phyloP scores from a whole-genome alignment of 1,284 basidiomycete species.

The Ceratobasidium sp. region DNA sequence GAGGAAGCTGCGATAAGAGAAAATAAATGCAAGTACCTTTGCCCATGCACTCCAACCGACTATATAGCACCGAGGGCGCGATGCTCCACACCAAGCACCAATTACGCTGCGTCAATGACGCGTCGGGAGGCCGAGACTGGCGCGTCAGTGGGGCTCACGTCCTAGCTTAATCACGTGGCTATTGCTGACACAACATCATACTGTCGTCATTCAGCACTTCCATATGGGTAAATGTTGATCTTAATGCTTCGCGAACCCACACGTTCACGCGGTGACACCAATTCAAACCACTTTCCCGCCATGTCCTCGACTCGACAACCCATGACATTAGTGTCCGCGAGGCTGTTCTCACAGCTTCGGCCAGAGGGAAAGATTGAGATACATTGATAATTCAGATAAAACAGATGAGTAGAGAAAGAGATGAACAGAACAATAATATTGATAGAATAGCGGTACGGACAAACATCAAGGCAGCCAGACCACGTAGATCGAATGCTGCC shows the following conservation, averaged over 20 bases:
- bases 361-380: background rate
- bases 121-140: background rate
- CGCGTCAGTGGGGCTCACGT: constrained; percentile 19
- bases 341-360: no score
- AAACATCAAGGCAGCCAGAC: background rate
- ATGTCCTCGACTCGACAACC: no score
- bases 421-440: constrained; percentile 26
- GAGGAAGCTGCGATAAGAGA: background rate
- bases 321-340: no score
- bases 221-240: background rate
- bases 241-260: constrained; percentile 21
- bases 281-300: background rate
- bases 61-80: constrained; percentile 2
- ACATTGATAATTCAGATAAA: constrained; percentile 11
- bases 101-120: background rate
- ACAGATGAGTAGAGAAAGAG: background rate
- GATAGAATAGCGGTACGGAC: constrained; percentile 37
- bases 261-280: background rate
- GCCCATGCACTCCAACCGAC: background rate
- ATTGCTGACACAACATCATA: background rate
- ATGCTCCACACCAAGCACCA: background rate
- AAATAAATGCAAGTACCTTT: background rate
- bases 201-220: no score
- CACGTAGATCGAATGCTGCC: constrained; percentile 3
- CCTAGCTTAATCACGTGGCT: background rate